A percentile compares a stretch with the other conserved stretches of the same genome.
Conservation (phyloP, 148 eudicot genomes). For the Diospyros kaki region DNA sequence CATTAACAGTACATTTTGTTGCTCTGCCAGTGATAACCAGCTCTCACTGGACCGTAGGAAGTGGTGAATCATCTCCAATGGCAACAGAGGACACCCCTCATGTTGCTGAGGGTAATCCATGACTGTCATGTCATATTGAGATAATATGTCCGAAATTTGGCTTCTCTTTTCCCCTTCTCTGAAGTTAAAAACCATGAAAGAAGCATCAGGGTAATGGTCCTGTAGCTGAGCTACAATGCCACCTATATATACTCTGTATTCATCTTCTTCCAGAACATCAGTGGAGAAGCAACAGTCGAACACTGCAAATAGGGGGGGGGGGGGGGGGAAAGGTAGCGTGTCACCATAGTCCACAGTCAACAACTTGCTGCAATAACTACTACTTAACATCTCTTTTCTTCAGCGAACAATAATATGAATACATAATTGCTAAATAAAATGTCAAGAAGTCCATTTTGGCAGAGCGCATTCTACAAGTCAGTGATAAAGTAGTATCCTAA, state of each 20-base stretch:
- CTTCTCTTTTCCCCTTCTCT: constrained; percentile 68
- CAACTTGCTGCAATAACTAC: neutral
- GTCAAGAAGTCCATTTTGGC: constrained; percentile 2
- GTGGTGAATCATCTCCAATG: constrained; percentile 72
- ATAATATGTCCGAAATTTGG: constrained; percentile 63
- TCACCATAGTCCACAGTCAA: constrained; percentile 6
- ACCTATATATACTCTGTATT: constrained; percentile 59
- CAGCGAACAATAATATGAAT: neutral
- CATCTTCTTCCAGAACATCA: constrained; percentile 59
- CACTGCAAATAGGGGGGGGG: constrained; percentile 33
- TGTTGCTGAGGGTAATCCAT: constrained; percentile 78
- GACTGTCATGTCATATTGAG: constrained; percentile 77
- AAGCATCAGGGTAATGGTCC: constrained; percentile 62
- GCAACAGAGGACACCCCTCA: constrained; percentile 67
- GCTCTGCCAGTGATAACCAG: constrained; percentile 67
- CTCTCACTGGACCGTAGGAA: constrained; percentile 73
- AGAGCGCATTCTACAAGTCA: neutral
- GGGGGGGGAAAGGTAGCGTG: neutral
- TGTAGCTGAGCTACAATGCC: constrained; percentile 69
- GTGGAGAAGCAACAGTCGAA: constrained; percentile 86
- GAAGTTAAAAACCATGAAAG: constrained; percentile 83
- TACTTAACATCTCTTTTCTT: neutral
- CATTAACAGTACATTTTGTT: constrained; percentile 72
- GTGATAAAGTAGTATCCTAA: neutral
- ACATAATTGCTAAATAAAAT: neutral